These are phyloP conservation scores for Raphanus raphanistrum DNA, from an alignment of 345 rosid species.

Conservation along the genomic window DNA sequence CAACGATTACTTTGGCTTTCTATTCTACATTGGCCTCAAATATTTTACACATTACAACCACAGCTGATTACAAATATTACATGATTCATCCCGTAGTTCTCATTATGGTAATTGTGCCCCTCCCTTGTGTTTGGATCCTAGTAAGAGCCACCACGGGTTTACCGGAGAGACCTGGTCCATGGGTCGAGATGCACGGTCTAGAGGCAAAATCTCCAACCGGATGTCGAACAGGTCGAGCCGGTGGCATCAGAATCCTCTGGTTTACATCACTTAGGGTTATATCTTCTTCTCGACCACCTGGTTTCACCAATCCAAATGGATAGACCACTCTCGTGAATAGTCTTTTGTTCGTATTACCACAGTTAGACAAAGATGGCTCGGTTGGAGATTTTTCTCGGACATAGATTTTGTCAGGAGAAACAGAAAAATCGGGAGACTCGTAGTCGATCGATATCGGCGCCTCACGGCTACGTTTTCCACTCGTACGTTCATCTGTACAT, in stretches of 20 bases:
- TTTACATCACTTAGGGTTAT: slow-evolving; percentile 83
- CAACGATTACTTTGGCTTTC: slow-evolving; percentile 27
- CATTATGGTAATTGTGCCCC: slow-evolving; percentile 94
- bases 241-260: slow-evolving; percentile 76
- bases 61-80: slow-evolving; percentile 10
- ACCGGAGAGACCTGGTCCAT: slow-evolving; percentile 85
- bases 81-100: slow-evolving; percentile 75
- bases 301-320: slow-evolving; percentile 95
- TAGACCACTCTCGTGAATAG: slow-evolving; percentile 62
- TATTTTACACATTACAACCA: slow-evolving; percentile 19
- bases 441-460: slow-evolving; percentile 42
- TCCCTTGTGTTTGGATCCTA: slow-evolving; percentile 86
- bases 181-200: slow-evolving; percentile 60
- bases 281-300: slow-evolving; percentile 83
- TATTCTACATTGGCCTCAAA: slow-evolving; percentile 17
- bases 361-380: slow-evolving; percentile 10
- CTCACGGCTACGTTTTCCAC: slow-evolving; percentile 47
- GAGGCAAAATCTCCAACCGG: slow-evolving; percentile 96
- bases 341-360: slow-evolving; percentile 44
- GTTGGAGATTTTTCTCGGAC: slow-evolving; percentile 18
- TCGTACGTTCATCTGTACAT: slow-evolving; percentile 46
- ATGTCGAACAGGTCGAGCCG: slow-evolving; percentile 82
- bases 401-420: slow-evolving; percentile 13
- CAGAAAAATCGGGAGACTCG: slow-evolving; percentile 51
- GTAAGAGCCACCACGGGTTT: slow-evolving; percentile 94